Base-by-base conservation (phyloP, 2,329 filamentous ascomycete species). In the Fusarium sp. region DNA sequence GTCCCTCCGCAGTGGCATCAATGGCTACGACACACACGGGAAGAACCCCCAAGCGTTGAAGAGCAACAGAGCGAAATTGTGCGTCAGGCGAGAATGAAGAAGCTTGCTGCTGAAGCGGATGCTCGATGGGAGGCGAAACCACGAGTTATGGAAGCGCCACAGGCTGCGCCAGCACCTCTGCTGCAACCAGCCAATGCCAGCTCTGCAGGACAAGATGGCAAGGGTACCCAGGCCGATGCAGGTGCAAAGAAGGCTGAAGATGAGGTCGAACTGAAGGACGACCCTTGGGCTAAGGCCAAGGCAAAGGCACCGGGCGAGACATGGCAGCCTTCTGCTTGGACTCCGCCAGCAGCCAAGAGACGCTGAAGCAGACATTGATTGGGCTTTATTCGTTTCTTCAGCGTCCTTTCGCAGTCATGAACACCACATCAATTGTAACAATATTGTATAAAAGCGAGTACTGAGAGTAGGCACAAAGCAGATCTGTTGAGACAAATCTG, bases 301-400 rank as follows among this genome's bases (percentile, higher is more conserved):
- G 70, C 78, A 2, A 73, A 74, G 22, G 84, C 83, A 0, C 87
- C 89, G 0, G 84, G 89, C 57, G 89, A 92, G 76, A 83, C 80
- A n/a, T 92, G 90, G 89, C 88, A 92, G 78, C 91, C 91, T 0
- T 76, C 87, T 49, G 81, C 88, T 5, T 93, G 91, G 91, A 81
- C 78, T 8, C 88, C 88, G 6, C 78, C 79, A 4, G 71, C 82
- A n/a, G 57, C 70, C 13, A 82, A 77, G 71, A 80, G 78, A 64
- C 67, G 65, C 48, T 77, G 62, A 75, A 40, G 43, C 41, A 52
- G 20, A 30, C 30, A 30, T 57, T 34, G 22, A 22, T 34, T 16
- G 13, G 32, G 30, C 24, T 18, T 40, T 20, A n/a, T 49, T 47
- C 30, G 29, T n/a, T 15, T 16, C 49, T 22, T 13, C 24, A 66